Percentiles rank a stretch among this genome's conserved stretches.
phyloP scores from a whole-genome alignment of 164 flowering plant genomes.

The Vitis amurensis region DNA sequence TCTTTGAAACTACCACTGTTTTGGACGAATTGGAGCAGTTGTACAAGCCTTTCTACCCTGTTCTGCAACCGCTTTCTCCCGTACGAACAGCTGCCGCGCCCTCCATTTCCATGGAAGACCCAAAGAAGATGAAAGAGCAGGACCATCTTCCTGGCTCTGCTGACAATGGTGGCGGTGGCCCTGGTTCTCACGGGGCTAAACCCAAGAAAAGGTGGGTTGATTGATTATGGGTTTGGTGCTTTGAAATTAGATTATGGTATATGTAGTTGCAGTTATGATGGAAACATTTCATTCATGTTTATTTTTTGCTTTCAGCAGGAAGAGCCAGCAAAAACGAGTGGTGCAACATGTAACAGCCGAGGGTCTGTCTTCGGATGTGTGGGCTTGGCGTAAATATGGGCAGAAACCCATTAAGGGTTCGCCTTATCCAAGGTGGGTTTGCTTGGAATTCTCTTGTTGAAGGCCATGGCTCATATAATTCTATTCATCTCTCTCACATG shows the following conservation, averaged over 20 bases:
- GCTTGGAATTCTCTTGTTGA: background rate
- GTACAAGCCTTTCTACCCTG: conserved; percentile 41
- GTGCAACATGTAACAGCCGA: conserved; percentile 41
- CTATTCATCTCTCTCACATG: background rate
- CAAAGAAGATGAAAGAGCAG: background rate
- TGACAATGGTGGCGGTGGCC: background rate
- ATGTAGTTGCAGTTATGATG: background rate
- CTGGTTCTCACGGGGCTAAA: conserved; percentile 13
- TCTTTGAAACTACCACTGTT: conserved; percentile 4
- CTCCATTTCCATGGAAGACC: conserved; percentile 12
- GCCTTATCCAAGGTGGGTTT: conserved; percentile 51
- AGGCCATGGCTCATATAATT: background rate
- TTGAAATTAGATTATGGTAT: background rate
- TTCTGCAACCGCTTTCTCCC: conserved; percentile 2
- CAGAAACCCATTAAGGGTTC: conserved; percentile 71
- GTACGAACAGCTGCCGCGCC: background rate
- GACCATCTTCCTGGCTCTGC: background rate
- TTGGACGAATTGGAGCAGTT: conserved; percentile 34
- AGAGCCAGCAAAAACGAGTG: conserved; percentile 40
- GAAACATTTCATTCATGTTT: too few species aligned
- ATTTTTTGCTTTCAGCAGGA: conserved; percentile 20
- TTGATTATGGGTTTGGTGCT: background rate
- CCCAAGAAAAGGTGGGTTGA: conserved; percentile 27
- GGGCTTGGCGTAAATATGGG: conserved; percentile 76
- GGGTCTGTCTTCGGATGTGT: conserved; percentile 35